Base-by-base conservation (phyloP, 2,329 filamentous ascomycete species). In the Madurella mycetomatis region DNA sequence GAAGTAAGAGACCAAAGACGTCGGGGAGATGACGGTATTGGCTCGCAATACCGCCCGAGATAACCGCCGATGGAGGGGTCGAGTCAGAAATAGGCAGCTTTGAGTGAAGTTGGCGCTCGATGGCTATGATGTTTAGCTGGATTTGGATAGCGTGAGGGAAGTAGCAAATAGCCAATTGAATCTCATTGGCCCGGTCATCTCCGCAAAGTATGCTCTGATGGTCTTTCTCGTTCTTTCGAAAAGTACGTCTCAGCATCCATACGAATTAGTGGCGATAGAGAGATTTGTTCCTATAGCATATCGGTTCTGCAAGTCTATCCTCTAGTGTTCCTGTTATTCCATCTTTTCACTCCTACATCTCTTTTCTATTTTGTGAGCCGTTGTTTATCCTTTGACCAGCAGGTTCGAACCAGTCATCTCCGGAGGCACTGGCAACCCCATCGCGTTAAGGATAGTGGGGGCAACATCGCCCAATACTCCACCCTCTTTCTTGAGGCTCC, bases 401-500 rank as follows among this genome's bases (percentile, higher is more conserved):
- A 99, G 79, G 73, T 85, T 95, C 67, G 78, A 76, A 55, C 94
- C 92, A 55, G 88, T 89, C 94, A 99, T 99, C 72, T 92, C 92
- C 66, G 88, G 83, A 5, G 94, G 92, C 72, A 95, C 85, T 46
- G 88, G 83, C 57, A 99, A 78, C 32, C 94, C 94, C 92, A 99
- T 96, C 67, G 85, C 84, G 5, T 85, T 88, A 42, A 99, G 81
- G 56, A 99, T 72, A 15, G 94, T 99, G n/a, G 94, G 94, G 8
- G 94, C 94, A 34, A 99, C 94, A 68, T 99, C 94, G 56, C 94
- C 94, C 18, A 99, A 80, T n/a, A 99, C 94, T 67, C 91, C 92
- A 57, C 86, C 85, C 54, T 83, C 79, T 76, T 91, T 87, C 79
- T 90, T 86, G 66, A 99, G 77, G 65, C 84, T 90, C 86, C 88